These are phyloP conservation scores for Yamadazyma endophytica DNA, from an alignment of 805 yeast species.

Conservation along the genomic window DNA sequence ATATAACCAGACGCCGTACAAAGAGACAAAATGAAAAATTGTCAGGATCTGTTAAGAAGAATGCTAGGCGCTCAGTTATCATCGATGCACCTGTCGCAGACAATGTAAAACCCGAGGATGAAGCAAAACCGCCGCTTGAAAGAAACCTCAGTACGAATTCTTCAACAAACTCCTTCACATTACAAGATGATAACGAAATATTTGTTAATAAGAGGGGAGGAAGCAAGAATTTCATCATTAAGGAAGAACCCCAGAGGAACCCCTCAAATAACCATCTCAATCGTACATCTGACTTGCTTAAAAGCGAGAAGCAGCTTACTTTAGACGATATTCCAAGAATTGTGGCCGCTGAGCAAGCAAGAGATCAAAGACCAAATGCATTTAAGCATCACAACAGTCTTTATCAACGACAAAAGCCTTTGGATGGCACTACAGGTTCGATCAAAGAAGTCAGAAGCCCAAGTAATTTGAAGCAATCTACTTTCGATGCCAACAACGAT, in stretches of 20 bases:
- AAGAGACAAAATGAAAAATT: constrained; percentile 63
- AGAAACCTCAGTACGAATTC: constrained; percentile 22
- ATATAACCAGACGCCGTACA: constrained; percentile 72
- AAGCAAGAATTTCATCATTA: constrained; percentile 21
- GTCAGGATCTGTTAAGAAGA: constrained; percentile 50
- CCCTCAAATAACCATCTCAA: constrained; percentile 40
- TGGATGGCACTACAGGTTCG: constrained; percentile 1
- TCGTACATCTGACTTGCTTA: constrained; percentile 65
- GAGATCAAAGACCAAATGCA: constrained; percentile 90
- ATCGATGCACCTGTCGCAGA: constrained; percentile 59
- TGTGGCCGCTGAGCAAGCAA: constrained; percentile 94
- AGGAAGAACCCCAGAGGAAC: constrained; percentile 36
- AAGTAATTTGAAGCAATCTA: neutral
- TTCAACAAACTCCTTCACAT: constrained; percentile 23
- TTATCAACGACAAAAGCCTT: constrained; percentile 22
- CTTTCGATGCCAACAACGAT: neutral
- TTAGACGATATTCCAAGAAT: constrained; percentile 95
- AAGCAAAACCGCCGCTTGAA: constrained; percentile 2
- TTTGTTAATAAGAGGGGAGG: constrained; percentile 16
- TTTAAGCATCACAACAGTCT: constrained; percentile 69
- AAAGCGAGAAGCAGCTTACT: constrained; percentile 80
- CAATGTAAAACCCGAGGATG: constrained; percentile 24
- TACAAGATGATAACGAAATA: constrained; percentile 23
- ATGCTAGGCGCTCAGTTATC: constrained; percentile 62
- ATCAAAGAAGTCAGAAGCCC: neutral